Evolutionary conservation across 257 asterid species (phyloP).

Genomic region (Osmanthus fragrans): DNA sequence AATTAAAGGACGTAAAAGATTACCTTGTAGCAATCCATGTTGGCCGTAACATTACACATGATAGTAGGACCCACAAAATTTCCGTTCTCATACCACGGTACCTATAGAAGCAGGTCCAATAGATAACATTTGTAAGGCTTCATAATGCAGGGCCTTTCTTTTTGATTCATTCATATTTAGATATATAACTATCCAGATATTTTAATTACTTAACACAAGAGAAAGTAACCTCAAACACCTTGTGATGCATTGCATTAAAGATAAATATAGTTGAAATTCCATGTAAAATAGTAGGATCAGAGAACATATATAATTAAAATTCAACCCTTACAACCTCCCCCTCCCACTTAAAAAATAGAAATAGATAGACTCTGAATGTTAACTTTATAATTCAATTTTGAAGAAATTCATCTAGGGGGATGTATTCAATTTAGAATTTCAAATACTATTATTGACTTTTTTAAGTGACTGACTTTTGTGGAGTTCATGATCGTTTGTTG

Average conservation of each 20-base stretch:
- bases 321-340: background rate
- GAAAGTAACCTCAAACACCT: background rate
- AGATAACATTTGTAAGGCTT: constrained; percentile 10
- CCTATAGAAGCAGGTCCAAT: constrained; percentile 33
- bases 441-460: no score
- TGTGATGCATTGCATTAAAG: background rate
- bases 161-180: background rate
- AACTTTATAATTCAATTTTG: background rate
- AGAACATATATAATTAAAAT: background rate
- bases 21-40: constrained; percentile 56
- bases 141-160: background rate
- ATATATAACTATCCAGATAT: background rate
- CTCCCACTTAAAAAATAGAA: background rate
- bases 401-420: no score
- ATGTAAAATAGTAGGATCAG: background rate
- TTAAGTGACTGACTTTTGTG: no score
- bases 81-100: constrained; percentile 45
- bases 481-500: no score
- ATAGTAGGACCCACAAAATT: constrained; percentile 50
- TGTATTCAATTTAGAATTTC: no score
- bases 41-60: constrained; percentile 37
- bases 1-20: constrained; percentile 1
- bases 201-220: background rate
- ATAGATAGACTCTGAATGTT: background rate
- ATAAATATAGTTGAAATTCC: background rate